A percentile compares a stretch with the other conserved stretches of the same genome.
Conservation (phyloP, 306 rosid genomes). For the Medicago truncatula region DNA sequence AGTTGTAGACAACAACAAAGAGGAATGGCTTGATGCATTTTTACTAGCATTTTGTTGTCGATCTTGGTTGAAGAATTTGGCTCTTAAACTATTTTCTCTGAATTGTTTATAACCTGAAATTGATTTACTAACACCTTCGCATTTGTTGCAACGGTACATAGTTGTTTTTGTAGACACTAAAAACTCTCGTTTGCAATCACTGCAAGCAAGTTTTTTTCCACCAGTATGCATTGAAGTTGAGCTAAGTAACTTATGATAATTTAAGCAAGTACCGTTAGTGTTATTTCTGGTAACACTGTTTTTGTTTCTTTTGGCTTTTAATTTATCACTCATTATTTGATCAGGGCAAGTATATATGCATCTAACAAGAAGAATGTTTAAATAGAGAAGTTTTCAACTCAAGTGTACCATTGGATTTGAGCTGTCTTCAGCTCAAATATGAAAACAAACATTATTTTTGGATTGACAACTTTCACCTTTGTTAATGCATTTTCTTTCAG, state of each 20-base stretch:
- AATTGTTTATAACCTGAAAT: constrained; percentile 13
- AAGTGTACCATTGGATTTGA: too few relatives aligned
- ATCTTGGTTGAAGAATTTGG: neutral
- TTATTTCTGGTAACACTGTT: constrained; percentile 11
- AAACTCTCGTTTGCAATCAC: constrained; percentile 7
- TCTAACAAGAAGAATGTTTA: neutral
- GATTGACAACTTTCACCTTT: neutral
- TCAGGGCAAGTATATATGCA: neutral
- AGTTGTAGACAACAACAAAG: neutral
- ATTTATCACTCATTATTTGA: constrained; percentile 30
- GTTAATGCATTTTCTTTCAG: neutral
- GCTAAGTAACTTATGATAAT: neutral
- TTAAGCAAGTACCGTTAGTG: neutral
- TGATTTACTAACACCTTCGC: neutral
- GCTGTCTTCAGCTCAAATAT: neutral
- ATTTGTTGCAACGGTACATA: constrained; percentile 24
- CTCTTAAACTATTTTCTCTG: neutral
- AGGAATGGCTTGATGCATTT: neutral
- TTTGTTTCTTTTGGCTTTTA: constrained; percentile 9
- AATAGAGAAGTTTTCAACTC: neutral
- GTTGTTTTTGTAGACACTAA: neutral
- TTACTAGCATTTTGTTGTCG: neutral
- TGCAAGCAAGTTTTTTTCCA: constrained; percentile 29
- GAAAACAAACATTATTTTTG: neutral
- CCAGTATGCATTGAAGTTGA: constrained; percentile 23